phyloP scores from a whole-genome alignment of 768 basidiomycete genomes.

The Xerocomellus intermedius region DNA sequence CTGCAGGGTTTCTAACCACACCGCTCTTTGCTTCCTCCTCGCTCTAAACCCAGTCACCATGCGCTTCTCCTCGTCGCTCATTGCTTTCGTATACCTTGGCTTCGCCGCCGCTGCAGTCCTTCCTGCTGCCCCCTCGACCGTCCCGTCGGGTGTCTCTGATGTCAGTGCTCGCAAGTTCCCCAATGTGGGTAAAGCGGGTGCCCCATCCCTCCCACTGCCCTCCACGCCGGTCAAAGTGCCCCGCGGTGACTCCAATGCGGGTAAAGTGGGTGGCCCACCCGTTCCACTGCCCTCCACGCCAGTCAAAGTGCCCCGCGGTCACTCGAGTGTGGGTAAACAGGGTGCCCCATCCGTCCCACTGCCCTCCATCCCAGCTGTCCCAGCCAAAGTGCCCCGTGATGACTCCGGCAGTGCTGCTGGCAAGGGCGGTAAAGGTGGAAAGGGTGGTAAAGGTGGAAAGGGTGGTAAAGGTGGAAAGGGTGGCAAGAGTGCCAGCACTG shows the following conservation, averaged over 20 bases:
- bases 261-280: too few relatives aligned
- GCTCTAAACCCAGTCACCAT: background rate
- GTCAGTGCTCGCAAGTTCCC: background rate
- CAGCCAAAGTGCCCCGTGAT: too few relatives aligned
- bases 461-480: too few relatives aligned
- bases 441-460: too few relatives aligned
- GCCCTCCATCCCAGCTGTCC: too few relatives aligned
- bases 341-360: background rate
- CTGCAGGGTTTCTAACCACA: background rate
- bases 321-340: too few relatives aligned
- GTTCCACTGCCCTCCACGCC: too few relatives aligned
- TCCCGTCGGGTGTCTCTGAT: background rate
- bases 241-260: too few relatives aligned
- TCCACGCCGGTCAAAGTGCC: too few relatives aligned
- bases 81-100: slow-evolving; percentile 3
- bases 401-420: background rate
- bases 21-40: background rate
- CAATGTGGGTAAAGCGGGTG: background rate
- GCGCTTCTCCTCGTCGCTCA: slow-evolving; percentile 5
- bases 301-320: too few relatives aligned
- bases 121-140: background rate
- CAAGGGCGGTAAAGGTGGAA: too few relatives aligned
- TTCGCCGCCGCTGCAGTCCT: background rate
- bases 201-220: background rate
- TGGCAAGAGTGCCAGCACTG: too few relatives aligned